Evolutionary conservation across 2,329 filamentous ascomycete species (phyloP), one percentile per base, ranked within the genome.

Genomic region (Stagonosporopsis cucurbitacearum): DNA sequence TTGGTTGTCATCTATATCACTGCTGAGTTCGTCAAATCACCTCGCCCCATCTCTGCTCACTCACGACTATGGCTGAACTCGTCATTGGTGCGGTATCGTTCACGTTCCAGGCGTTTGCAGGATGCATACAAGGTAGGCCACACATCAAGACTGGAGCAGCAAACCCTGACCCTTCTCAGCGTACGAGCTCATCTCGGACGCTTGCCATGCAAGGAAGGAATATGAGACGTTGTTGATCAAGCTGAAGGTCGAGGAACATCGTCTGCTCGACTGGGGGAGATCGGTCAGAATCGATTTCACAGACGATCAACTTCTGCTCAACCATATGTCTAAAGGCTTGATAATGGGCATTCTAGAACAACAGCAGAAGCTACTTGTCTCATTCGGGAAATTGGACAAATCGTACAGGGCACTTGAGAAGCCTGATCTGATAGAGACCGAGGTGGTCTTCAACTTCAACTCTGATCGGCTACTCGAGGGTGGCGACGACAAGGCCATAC

Each of bases 171-270:
- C 13, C 17, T 11, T 15, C 20, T 32, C 13, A 72, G 75, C 74
- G 26, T 77, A 77, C 48, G 67, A 77, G 54, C 57, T 77, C 28
- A 72, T 77, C 8, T 61, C 70, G 0, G 75, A 77, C 50, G 75
- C 73, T 8, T 69, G 66, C n/a, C 62, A 67, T 32, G 66, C 73
- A 57, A 64, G 68, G 6, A 53, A 62, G 5, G 66, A 74, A 25
- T 74, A 62, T 45, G 66, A 76, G 42, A 66, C 71, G 44, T 61
- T 77, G 12, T 64, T 73, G 1, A 65, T 76, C n/a, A 71, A 73
- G 19, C 57, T 77, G 23, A 74, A 72, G 46, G 68, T 73, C 6
- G 75, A 77, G 48, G 68, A 77, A 50, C 65, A 71, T n/a, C 69
- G 75, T 20, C 63, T 77, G 8, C 51, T 77, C 11, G 66, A 77